Conservation (phyloP, 108 stramenopile species). For the Mayamaea pseudoterrestris region DNA sequence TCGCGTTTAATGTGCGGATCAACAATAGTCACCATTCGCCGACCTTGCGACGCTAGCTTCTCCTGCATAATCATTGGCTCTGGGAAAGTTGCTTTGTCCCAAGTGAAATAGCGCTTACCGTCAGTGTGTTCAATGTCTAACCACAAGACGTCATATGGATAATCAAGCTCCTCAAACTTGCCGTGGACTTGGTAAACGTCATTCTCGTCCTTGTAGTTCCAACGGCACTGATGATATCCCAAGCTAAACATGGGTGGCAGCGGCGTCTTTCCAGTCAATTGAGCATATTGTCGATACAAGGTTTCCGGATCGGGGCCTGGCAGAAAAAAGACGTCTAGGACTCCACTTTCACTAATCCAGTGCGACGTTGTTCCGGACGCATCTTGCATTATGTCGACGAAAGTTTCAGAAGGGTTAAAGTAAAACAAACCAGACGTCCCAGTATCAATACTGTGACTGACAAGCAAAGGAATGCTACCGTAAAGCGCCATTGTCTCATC, state of each 20-base stretch:
- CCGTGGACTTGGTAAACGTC: conserved; percentile 89
- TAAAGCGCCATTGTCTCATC: conserved; percentile 98
- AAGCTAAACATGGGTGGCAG: conserved; percentile 94
- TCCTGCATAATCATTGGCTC: conserved; percentile 89
- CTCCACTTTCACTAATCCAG: conserved; percentile 92
- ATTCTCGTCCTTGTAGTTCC: conserved; percentile 98
- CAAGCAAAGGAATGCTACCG: conserved; percentile 86
- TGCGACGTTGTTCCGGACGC: conserved; percentile 41
- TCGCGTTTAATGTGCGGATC: conserved; percentile 99
- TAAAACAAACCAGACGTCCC: conserved; percentile 90
- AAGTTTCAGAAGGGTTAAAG: conserved; percentile 98
- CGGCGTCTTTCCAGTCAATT: conserved; percentile 72
- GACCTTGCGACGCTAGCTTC: conserved; percentile 75
- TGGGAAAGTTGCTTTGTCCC: conserved; percentile 92
- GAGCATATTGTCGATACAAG: conserved; percentile 82
- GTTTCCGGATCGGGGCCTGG: conserved; percentile 61
- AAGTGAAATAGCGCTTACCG: conserved; percentile 99
- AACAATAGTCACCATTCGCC: conserved; percentile 98
- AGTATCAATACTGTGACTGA: conserved; percentile 50
- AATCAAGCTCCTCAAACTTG: conserved; percentile 92
- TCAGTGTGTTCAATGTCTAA: conserved; percentile 99
- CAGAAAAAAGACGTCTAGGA: conserved; percentile 82
- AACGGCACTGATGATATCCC: conserved; percentile 99
- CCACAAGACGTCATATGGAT: conserved; percentile 99
- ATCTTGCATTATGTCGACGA: conserved; percentile 78